A percentile compares a stretch with the other conserved stretches of the same genome.
Conservation (phyloP, 139 green algal species). For the Volvox africanus region DNA sequence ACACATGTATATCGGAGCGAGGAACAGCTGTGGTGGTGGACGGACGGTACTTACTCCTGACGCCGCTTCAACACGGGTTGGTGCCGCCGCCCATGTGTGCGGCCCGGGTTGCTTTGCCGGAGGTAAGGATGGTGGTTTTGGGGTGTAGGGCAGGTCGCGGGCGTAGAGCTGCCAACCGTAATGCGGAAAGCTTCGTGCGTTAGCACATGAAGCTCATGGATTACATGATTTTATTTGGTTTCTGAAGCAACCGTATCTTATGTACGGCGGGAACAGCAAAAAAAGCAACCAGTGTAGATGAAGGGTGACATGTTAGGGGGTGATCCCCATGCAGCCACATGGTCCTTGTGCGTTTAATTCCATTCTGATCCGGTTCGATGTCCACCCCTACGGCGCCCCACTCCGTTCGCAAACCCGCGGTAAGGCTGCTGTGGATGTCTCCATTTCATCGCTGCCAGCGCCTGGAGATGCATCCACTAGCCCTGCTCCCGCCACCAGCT, state of each 20-base stretch:
- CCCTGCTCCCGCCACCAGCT: neutral
- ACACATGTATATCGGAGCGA: conserved; percentile 56
- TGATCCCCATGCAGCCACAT: too few species aligned
- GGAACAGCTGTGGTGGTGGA: conserved; percentile 92
- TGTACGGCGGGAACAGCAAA: too few species aligned
- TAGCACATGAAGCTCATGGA: too few species aligned
- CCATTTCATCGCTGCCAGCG: conserved; percentile 45
- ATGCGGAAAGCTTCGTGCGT: too few species aligned
- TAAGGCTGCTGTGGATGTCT: conserved; percentile 56
- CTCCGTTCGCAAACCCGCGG: neutral
- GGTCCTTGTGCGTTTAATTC: too few species aligned
- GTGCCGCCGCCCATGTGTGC: conserved; percentile 91
- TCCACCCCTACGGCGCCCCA: too few species aligned
- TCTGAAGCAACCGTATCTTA: too few species aligned
- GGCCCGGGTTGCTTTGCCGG: conserved; percentile 56
- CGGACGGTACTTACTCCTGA: conserved; percentile 81
- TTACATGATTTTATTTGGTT: too few species aligned
- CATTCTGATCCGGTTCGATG: too few species aligned
- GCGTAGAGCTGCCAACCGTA: too few species aligned
- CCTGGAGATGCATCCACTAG: neutral
- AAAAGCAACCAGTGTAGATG: too few species aligned
- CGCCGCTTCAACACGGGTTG: conserved; percentile 76
- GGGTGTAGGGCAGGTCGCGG: neutral
- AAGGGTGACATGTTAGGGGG: too few species aligned
- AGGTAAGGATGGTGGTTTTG: neutral